Evolutionary conservation across 2,329 filamentous ascomycete species (phyloP).

Genomic region (Trichoderma aggressivum): DNA sequence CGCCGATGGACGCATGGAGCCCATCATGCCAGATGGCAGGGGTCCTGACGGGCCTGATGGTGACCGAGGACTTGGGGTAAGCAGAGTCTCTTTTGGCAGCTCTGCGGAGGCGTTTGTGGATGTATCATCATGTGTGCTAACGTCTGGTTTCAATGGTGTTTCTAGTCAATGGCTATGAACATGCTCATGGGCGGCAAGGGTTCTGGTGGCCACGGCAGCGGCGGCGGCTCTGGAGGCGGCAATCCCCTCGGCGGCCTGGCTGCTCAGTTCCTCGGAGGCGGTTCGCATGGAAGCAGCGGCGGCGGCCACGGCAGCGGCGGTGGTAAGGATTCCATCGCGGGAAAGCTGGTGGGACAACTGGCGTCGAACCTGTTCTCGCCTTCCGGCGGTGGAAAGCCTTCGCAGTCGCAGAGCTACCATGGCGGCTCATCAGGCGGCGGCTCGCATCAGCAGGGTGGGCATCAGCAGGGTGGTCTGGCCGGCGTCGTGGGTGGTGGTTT

Average conservation of each 20-base stretch:
- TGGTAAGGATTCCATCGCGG: slow-evolving; percentile 40
- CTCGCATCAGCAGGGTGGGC: slow-evolving; percentile 42
- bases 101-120: background rate
- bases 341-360: slow-evolving; percentile 57
- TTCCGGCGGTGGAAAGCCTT: slow-evolving; percentile 41
- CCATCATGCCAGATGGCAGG: slow-evolving; percentile 54
- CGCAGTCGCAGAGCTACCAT: slow-evolving; percentile 46
- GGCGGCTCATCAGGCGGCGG: slow-evolving; percentile 42
- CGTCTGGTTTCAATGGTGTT: slow-evolving; percentile 13
- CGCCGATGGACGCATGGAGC: slow-evolving; percentile 59
- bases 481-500: slow-evolving; percentile 54
- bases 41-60: slow-evolving; percentile 51
- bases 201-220: slow-evolving; percentile 25
- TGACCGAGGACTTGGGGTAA: slow-evolving; percentile 64
- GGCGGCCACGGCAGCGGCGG: slow-evolving; percentile 34
- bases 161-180: slow-evolving; percentile 59
- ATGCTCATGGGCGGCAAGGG: slow-evolving; percentile 51
- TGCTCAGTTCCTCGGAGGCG: slow-evolving; percentile 44
- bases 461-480: slow-evolving; percentile 41
- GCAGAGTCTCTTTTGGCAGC: slow-evolving; percentile 30
- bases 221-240: slow-evolving; percentile 35
- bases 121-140: background rate
- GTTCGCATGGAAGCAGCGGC: slow-evolving; percentile 29
- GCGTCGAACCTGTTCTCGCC: slow-evolving; percentile 52
- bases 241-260: slow-evolving; percentile 46